Evolutionary conservation across 2,329 filamentous ascomycete species (phyloP).

Genomic region (Aspergillus quadricinctus): DNA sequence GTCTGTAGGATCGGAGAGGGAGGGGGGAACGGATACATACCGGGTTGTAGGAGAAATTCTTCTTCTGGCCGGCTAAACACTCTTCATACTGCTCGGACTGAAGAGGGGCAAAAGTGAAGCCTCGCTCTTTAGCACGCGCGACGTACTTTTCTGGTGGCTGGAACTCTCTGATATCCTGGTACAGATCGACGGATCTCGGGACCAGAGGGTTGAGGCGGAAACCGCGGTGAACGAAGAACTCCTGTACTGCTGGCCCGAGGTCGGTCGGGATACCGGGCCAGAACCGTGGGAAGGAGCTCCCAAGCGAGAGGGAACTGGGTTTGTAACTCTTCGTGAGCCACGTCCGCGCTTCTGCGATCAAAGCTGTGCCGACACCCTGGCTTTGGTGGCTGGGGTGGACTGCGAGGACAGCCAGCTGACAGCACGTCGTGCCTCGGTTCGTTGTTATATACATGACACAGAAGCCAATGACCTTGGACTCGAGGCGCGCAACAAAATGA

Average conservation of each 20-base stretch:
- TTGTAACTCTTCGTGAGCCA: slow-evolving; percentile 23
- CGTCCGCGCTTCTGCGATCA: slow-evolving; percentile 28
- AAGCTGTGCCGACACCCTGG: slow-evolving; percentile 36
- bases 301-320: slow-evolving; percentile 22
- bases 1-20: background rate
- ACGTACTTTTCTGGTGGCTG: slow-evolving; percentile 33
- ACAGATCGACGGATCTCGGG: slow-evolving; percentile 37
- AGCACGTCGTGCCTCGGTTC: slow-evolving; percentile 20
- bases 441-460: slow-evolving; percentile 33
- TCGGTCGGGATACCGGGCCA: slow-evolving; percentile 44
- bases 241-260: slow-evolving; percentile 28
- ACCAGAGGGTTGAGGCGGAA: slow-evolving; percentile 25
- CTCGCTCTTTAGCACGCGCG: slow-evolving; percentile 29
- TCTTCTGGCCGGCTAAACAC: slow-evolving; percentile 37
- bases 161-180: slow-evolving; percentile 34
- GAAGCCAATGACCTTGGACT: slow-evolving; percentile 30
- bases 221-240: slow-evolving; percentile 43
- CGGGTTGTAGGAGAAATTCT: slow-evolving; percentile 35
- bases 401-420: slow-evolving; percentile 35
- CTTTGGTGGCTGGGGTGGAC: slow-evolving; percentile 32
- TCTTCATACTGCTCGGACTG: slow-evolving; percentile 34
- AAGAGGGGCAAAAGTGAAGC: slow-evolving; percentile 36
- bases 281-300: slow-evolving; percentile 40
- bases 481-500: slow-evolving; percentile 33
- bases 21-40: slow-evolving; percentile 17